Base-by-base conservation (phyloP, 2,329 filamentous ascomycete species). In the Curvularia verruculosa region DNA sequence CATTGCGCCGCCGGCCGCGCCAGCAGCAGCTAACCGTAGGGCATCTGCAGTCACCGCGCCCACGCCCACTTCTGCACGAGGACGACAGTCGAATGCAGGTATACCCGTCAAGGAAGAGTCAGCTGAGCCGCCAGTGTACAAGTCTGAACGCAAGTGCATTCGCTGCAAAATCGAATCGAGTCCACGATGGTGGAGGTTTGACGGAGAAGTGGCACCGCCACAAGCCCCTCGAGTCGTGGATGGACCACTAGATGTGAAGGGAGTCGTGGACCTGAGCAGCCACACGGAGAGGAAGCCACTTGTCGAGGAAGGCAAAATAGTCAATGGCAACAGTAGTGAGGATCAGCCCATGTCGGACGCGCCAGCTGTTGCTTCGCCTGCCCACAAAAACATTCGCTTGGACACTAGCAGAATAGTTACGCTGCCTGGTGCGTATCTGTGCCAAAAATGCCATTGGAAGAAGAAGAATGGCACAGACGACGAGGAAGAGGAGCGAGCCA, bases 91-190 rank as follows among this genome's bases (percentile, higher is more conserved):
- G 50, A 72, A 75, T 47, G 74, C 68, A 26, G 75, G 75, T 1
- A 46, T 77, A 26, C 47, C 53, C 13, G 52, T 75, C 49, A 78
- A 78, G 51, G 68, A 75, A 54, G 77, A 80, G 56, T 60, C 72
- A 18, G 69, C 69, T 18, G 72, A 77, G 26, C 67, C 70, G 15
- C 54, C 70, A 37, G 63, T 59, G 12, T 63, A 65, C 21, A 70
- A 70, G 56, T 49, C 60, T 8, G 75, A 76, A 46, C 75, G 77
- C 19, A 75, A 72, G 57, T 83, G 81, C 55, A 71, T 67, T 23
- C 77, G 75, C 49, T 83, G 81, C 67, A 74, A 78, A 12, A 83
- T 89, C 55, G 88, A 92, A 69, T 84, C 89, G 49, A 92, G 88
- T 65, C 90, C 89, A 4, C 88, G 84, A 68, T 83, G 81, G 81